Evolutionary conservation across 176 grass and related monocot species (phyloP).

Genomic region (Phyllostachys edulis): DNA sequence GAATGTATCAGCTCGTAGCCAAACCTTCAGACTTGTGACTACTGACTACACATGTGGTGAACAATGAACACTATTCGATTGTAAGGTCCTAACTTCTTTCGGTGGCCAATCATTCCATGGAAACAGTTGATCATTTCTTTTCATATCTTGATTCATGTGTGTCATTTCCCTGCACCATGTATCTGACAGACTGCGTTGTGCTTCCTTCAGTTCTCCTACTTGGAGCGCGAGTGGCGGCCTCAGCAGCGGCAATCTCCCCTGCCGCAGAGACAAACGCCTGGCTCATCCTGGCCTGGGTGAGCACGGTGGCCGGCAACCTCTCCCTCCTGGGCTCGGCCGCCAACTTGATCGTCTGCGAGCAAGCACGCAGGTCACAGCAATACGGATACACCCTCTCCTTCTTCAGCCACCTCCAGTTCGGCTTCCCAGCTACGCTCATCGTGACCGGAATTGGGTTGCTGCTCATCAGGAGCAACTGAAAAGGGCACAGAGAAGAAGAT

Average conservation of each 20-base stretch:
- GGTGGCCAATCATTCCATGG: neutral
- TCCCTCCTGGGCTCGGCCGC: slow-evolving; percentile 86
- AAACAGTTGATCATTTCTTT: neutral
- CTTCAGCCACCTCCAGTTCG: slow-evolving; percentile 70
- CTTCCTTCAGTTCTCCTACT: slow-evolving; percentile 57
- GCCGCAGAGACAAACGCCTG: slow-evolving; percentile 59
- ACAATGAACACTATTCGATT: neutral
- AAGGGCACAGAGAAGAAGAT: neutral
- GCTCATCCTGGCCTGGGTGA: slow-evolving; percentile 93
- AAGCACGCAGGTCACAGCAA: slow-evolving; percentile 63
- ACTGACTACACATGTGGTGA: neutral
- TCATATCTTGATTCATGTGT: neutral
- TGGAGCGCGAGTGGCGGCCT: slow-evolving; percentile 66
- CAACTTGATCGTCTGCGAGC: slow-evolving; percentile 93
- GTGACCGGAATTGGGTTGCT: slow-evolving; percentile 67
- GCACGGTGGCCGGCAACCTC: slow-evolving; percentile 94
- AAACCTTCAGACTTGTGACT: neutral
- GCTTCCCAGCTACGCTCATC: slow-evolving; percentile 60
- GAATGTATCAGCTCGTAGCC: neutral
- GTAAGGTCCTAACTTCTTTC: neutral
- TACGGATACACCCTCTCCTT: slow-evolving; percentile 86
- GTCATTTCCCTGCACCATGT: neutral
- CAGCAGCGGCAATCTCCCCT: slow-evolving; percentile 60
- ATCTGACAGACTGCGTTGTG: neutral
- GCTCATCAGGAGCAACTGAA: slow-evolving; percentile 50